Conservation (phyloP, 805 yeast species). For the Yarrowia yakushimensis region DNA sequence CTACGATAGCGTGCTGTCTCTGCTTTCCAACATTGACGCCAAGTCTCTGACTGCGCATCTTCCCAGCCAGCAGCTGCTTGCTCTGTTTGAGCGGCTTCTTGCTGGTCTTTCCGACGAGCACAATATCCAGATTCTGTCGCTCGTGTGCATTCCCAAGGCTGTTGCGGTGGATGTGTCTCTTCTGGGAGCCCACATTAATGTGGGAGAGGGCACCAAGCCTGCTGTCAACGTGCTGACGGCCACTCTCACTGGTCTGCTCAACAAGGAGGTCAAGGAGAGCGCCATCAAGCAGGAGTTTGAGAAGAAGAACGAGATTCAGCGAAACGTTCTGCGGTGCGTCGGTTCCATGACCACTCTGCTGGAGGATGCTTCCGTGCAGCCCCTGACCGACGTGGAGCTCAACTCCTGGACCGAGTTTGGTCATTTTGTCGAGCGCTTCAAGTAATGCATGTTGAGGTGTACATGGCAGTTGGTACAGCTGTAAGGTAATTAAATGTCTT, state of each 20-base stretch:
- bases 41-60: conserved; percentile 34
- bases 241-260: neutral
- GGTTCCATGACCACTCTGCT: neutral
- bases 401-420: conserved; percentile 19
- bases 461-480: too few species aligned
- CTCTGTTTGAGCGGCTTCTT: conserved; percentile 44
- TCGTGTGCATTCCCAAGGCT: conserved; percentile 41
- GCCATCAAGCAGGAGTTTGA: conserved; percentile 70
- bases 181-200: neutral
- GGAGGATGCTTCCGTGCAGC: neutral
- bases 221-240: neutral
- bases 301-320: conserved; percentile 45
- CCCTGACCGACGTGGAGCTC: conserved; percentile 10
- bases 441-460: too few species aligned
- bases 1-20: conserved; percentile 52
- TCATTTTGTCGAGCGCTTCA: neutral
- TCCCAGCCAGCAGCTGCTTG: conserved; percentile 36
- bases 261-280: conserved; percentile 45
- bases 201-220: neutral
- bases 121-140: conserved; percentile 53
- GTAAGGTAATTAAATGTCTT: too few species aligned
- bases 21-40: conserved; percentile 47
- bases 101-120: conserved; percentile 60
- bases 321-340: conserved; percentile 3
- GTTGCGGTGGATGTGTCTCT: neutral